Evolutionary conservation across 1,284 basidiomycete species (phyloP).

Genomic region (Phellinidium pouzarii): DNA sequence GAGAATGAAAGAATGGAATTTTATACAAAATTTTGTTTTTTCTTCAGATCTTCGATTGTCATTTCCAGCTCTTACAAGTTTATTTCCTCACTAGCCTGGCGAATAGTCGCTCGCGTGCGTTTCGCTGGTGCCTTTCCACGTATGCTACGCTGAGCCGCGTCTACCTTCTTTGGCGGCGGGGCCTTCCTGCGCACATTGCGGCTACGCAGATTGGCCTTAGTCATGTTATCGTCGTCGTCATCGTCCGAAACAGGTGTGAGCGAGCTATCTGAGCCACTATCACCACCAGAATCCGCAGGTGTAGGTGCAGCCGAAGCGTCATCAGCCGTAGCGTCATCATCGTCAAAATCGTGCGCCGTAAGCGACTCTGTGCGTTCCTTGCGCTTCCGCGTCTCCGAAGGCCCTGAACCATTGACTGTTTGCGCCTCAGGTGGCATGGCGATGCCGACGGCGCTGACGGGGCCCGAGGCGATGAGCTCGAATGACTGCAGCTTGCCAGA

Average conservation of each 20-base stretch:
- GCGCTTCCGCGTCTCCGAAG: constrained; percentile 3
- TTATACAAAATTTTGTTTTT: background rate
- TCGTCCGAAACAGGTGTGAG: constrained; percentile 8
- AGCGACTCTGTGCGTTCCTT: background rate
- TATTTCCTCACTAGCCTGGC: background rate
- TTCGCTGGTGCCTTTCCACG: constrained; percentile 9
- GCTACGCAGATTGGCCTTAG: background rate
- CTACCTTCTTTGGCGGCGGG: background rate
- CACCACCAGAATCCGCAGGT: no score
- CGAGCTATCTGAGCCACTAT: background rate
- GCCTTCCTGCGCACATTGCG: constrained; percentile 6
- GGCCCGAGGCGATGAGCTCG: constrained; percentile 2
- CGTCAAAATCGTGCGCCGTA: background rate
- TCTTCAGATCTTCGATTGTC: background rate
- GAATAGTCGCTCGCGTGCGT: constrained; percentile 1
- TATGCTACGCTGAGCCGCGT: background rate
- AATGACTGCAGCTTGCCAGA: constrained; percentile 5
- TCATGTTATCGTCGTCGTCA: background rate
- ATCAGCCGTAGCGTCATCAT: background rate
- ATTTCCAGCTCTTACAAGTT: background rate
- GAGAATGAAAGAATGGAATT: no score
- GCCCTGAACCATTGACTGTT: no score
- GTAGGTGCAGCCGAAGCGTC: no score
- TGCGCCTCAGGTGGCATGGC: no score
- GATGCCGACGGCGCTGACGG: background rate